A percentile compares a stretch with the other conserved stretches of the same genome.
Evolutionary conservation across 768 basidiomycete species (phyloP).

Genomic region (Tricholomella constricta): DNA sequence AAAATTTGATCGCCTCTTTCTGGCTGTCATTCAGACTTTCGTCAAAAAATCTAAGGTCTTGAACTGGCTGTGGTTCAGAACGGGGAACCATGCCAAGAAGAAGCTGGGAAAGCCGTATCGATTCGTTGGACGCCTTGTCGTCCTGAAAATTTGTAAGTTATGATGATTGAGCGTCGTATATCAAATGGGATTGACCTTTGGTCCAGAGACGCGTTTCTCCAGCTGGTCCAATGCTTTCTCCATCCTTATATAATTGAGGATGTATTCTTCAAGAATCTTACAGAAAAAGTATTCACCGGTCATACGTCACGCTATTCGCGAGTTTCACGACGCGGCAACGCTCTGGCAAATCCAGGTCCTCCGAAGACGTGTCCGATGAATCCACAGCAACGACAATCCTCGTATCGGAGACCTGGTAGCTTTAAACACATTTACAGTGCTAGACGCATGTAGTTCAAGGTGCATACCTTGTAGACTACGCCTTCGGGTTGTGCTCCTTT

Average conservation of each 20-base stretch:
- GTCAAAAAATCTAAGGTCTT: constrained; percentile 69
- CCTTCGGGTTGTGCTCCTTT: constrained; percentile 62
- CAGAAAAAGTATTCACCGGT: constrained; percentile 49
- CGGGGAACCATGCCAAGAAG: constrained; percentile 66
- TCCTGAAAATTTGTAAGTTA: constrained; percentile 24
- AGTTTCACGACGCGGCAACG: constrained; percentile 84
- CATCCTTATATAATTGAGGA: constrained; percentile 58
- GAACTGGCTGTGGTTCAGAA: constrained; percentile 37
- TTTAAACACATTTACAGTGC: neutral
- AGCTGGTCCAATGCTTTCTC: constrained; percentile 76
- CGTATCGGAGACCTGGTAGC: constrained; percentile 70
- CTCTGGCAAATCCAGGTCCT: constrained; percentile 81
- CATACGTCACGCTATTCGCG: constrained; percentile 91
- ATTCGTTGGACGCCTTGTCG: constrained; percentile 43
- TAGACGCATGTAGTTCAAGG: neutral
- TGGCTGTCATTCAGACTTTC: constrained; percentile 80
- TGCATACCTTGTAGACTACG: constrained; percentile 78
- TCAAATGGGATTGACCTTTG: constrained; percentile 7
- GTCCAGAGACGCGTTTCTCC: constrained; percentile 43
- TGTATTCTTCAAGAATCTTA: neutral
- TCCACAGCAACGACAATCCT: constrained; percentile 82
- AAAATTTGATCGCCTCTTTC: constrained; percentile 79
- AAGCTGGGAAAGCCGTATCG: constrained; percentile 60
- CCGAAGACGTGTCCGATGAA: constrained; percentile 54
- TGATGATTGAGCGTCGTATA: constrained; percentile 4